Percentiles rank a stretch among this genome's conserved stretches.
These are phyloP conservation scores for Populus ilicifolia DNA, from an alignment of 345 rosid genomes.

Conservation along the genomic window DNA sequence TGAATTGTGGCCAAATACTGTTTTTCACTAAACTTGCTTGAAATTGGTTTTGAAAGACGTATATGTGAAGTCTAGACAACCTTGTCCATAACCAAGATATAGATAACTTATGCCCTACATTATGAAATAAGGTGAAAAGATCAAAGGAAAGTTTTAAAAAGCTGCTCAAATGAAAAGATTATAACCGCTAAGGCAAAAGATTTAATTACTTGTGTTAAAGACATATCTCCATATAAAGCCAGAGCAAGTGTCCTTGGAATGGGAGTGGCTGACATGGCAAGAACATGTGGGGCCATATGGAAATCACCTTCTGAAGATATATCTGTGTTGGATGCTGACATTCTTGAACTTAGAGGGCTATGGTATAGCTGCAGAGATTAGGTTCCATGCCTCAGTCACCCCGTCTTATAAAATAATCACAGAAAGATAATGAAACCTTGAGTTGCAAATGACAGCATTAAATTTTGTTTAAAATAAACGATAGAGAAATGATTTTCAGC, in stretches of 20 bases:
- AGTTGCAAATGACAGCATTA: not conserved
- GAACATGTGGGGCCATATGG: slow-evolving; percentile 92
- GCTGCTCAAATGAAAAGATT: not conserved
- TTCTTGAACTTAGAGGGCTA: slow-evolving; percentile 46
- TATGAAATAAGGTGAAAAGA: not conserved
- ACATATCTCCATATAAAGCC: slow-evolving; percentile 88
- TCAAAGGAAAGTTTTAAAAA: not conserved
- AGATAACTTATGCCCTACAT: not conserved
- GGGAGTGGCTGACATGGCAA: slow-evolving; percentile 95
- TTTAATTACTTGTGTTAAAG: slow-evolving; percentile 73
- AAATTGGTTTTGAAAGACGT: too few species aligned
- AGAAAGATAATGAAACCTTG: slow-evolving; percentile 13
- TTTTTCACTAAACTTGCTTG: too few species aligned
- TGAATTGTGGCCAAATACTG: too few species aligned
- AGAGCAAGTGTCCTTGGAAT: slow-evolving; percentile 93
- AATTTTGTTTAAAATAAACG: not conserved
- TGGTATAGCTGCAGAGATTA: slow-evolving; percentile 57
- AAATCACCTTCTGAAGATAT: slow-evolving; percentile 44
- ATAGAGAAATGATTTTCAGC: not conserved
- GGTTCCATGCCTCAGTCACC: slow-evolving; percentile 7
- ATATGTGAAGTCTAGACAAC: too few species aligned
- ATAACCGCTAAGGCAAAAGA: slow-evolving; percentile 2
- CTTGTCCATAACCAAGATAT: not conserved
- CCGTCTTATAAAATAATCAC: slow-evolving; percentile 1
- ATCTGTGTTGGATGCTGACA: slow-evolving; percentile 27